Base-by-base conservation (phyloP, 2,329 filamentous ascomycete species). In the Ceratocystis ficicola region DNA sequence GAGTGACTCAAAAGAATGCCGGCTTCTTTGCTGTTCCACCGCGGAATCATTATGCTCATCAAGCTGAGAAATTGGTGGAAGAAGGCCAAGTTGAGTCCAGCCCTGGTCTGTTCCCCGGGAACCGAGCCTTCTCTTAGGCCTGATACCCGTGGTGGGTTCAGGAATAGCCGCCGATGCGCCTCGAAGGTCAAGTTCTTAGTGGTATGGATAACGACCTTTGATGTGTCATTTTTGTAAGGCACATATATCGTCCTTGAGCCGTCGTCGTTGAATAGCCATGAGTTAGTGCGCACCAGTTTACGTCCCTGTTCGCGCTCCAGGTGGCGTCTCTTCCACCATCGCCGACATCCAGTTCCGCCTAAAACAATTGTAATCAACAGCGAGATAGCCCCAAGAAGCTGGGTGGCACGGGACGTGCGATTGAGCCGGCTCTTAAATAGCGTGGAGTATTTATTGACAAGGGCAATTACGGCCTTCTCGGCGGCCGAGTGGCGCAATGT, bases 171-270 rank as follows among this genome's bases (percentile, higher is more conserved):
- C 36, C 94, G 84, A 76, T 99, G 94, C 5, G 94, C 95, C 79
- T 99, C 93, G 73, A 97, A 99, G 0, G 94, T 99, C 44, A 93
- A 88, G 22, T 86, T 84, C 73, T 96, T 96, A 32, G 92, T 99
- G 5, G 88, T 87, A 73, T 90, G 81, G 69, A 99, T 96, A 66
- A 88, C 87, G 61, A 99, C 93, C 75, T 95, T 95, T 70, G 91
- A 88, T 1, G 91, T 96, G 65, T 86, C 81, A 70, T 91, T 84
- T 75, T 90, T 90, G 76, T 96, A 94, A 1, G 93, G 92, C 32
- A 99, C 94, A 73, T 94, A 97, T 67, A 99, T 94, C 15, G 91
- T 95, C 65, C 94, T 83, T 62, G 90, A 93, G 62, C 94, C 94
- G 79, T 97, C 94, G 77, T 96, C 96, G 71, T 93, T 90, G 76